Evolutionary conservation across 352 stramenopile species (phyloP).

Genomic region (Phytophthora melonis): DNA sequence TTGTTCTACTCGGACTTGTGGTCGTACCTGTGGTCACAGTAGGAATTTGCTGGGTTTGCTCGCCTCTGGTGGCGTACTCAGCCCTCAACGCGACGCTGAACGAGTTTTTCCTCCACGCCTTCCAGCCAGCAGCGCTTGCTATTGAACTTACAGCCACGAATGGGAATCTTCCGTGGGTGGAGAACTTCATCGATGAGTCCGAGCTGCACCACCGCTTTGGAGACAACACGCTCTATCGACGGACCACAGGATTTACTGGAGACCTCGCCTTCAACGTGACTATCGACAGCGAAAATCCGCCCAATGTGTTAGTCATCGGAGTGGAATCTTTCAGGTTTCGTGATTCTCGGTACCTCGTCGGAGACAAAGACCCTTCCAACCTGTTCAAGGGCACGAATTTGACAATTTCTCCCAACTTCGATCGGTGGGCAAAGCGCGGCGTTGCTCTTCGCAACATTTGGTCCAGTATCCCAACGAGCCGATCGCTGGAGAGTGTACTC

Average conservation of each 20-base stretch:
- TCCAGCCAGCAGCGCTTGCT: slow-evolving; percentile 7
- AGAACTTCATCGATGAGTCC: slow-evolving; percentile 8
- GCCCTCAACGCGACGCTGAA: slow-evolving; percentile 11
- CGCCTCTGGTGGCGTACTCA: slow-evolving; percentile 6
- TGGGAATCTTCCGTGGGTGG: slow-evolving; percentile 1
- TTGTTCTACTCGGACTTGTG: slow-evolving; percentile 11
- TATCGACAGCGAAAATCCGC: slow-evolving; percentile 8
- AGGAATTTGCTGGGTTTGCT: neutral
- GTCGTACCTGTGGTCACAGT: slow-evolving; percentile 4
- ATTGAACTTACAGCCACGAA: neutral
- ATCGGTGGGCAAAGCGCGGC: slow-evolving; percentile 54
- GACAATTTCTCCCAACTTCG: slow-evolving; percentile 52
- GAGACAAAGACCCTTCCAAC: slow-evolving; percentile 36
- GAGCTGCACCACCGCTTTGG: slow-evolving; percentile 5
- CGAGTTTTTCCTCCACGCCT: slow-evolving; percentile 11
- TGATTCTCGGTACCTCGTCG: slow-evolving; percentile 19
- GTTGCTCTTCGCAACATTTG: slow-evolving; percentile 61
- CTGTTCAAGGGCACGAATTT: slow-evolving; percentile 34
- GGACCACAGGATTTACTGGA: slow-evolving; percentile 19
- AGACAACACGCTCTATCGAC: slow-evolving; percentile 16
- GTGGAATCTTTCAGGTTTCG: slow-evolving; percentile 17
- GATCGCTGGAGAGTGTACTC: slow-evolving; percentile 59
- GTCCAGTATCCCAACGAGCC: slow-evolving; percentile 64
- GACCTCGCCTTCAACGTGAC: slow-evolving; percentile 15
- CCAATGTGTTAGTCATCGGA: slow-evolving; percentile 17